These are phyloP conservation scores for Stentor coeruleus DNA, from an alignment of 73 alveolate genomes.

Conservation along the genomic window DNA sequence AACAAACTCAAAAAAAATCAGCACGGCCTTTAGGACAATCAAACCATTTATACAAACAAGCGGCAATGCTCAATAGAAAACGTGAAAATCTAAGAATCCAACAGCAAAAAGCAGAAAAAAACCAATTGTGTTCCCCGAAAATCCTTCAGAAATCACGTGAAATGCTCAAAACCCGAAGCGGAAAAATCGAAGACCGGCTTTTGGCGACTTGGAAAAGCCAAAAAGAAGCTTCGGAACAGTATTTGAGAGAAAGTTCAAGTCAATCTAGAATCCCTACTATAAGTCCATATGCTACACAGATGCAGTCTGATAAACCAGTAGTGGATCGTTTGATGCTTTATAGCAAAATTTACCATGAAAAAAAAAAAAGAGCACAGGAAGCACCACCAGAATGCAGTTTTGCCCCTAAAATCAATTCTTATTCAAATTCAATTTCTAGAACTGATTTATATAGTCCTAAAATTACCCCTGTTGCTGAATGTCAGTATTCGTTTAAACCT, in stretches of 20 bases:
- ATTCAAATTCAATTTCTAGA: not conserved
- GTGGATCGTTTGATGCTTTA: not conserved
- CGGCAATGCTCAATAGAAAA: not conserved
- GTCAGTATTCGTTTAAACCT: not conserved
- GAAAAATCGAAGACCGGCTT: constrained; percentile 15
- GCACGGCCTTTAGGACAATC: not conserved
- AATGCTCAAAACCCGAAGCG: not conserved
- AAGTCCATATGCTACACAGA: not conserved
- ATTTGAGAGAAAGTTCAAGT: not conserved
- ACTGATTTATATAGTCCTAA: not conserved
- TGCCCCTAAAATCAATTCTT: not conserved
- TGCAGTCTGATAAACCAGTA: not conserved
- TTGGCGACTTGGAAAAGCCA: not conserved
- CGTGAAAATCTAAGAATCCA: constrained; percentile 1
- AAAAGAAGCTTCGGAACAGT: not conserved
- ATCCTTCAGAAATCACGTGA: not conserved
- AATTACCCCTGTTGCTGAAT: not conserved
- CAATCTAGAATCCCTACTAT: not conserved
- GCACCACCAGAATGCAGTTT: not conserved
- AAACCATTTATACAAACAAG: constrained; percentile 14
- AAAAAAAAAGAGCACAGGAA: not conserved
- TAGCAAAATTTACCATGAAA: not conserved
- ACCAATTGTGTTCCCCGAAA: not conserved
- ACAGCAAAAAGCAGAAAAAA: not conserved
- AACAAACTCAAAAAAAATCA: not conserved